A percentile compares a stretch with the other conserved stretches of the same genome.
Conservation (phyloP, 345 rosid species). For the Acer campestre region DNA sequence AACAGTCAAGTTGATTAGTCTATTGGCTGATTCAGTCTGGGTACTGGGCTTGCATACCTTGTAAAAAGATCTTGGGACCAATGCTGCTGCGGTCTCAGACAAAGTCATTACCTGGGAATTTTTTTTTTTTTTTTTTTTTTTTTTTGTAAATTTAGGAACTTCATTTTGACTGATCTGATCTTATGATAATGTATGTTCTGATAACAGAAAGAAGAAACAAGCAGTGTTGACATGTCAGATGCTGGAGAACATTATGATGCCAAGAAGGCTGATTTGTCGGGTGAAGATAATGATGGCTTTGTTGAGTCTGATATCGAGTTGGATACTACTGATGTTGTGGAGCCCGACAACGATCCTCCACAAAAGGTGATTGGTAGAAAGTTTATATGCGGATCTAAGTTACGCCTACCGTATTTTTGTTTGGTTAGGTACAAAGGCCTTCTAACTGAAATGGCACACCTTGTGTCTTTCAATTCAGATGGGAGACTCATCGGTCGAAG, state of each 20-base stretch:
- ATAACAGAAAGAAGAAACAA: constrained; percentile 43
- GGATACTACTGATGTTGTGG: constrained; percentile 65
- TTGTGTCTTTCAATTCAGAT: constrained; percentile 48
- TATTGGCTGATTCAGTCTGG: not conserved
- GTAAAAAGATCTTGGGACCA: not conserved
- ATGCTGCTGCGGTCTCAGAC: not conserved
- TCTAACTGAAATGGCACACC: not conserved
- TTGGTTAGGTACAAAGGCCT: constrained; percentile 10
- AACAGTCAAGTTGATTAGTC: not conserved
- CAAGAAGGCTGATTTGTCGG: constrained; percentile 28
- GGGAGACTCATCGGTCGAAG: constrained; percentile 66
- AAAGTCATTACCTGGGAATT: too few species aligned
- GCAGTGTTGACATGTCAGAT: constrained; percentile 46
- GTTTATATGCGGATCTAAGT: not conserved
- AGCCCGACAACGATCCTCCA: constrained; percentile 73
- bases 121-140: too few species aligned
- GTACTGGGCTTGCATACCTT: constrained; percentile 2
- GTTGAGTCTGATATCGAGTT: constrained; percentile 81
- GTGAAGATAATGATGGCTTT: constrained; percentile 50
- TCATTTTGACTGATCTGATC: not conserved
- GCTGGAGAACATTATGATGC: constrained; percentile 29
- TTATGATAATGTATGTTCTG: not conserved
- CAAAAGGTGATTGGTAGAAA: constrained; percentile 46
- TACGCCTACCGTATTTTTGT: not conserved
- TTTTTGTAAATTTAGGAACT: not conserved